Evolutionary conservation across 371 early-diverging fungal genomes (phyloP), one percentile per base, ranked within the genome.

Genomic region (Mucor indicus): DNA sequence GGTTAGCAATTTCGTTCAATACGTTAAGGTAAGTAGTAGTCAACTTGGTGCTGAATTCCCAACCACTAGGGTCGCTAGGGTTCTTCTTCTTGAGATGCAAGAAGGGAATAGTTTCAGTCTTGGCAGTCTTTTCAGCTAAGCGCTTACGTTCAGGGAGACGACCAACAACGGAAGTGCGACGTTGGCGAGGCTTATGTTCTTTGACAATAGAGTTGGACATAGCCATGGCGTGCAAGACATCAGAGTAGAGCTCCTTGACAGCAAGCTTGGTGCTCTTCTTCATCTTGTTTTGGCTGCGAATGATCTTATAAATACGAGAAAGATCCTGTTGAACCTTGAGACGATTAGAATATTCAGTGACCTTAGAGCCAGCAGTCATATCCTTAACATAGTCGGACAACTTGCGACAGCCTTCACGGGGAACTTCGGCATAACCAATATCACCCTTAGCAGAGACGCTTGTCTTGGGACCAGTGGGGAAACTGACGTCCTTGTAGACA

Each of bases 401-500:
- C 69, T 84, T 86, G 42, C 84, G 78, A 31, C 77, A 72, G 24
- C 80, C 76, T 53, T 64, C 55, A 50, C 88, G 81, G 58, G 75
- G 77, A 47, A 86, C 81, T 69, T 95, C 95, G 29, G 68, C 69
- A 72, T 93, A 95, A 41, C 77, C 60, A 48, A 95, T 84, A 55
- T 88, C 83, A 46, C 96, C 96, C 57, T 76, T 75, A 48, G 80
- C 87, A 27, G 86, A 74, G 44, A 93, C 80, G 44, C 71, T 59
- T 9, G 93, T 92, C 50, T 75, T 73, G 41, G 94, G 96, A 38
- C 75, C 84, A 38, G 90, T 92, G 25, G 93, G 92, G 61, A 72
- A 69, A 44, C 62, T 70, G 25, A 84, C 77, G 80, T 93, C 85
- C 69, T 90, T 90, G 76, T 87, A 95, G 17, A 92, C 87, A 21